phyloP scores from a whole-genome alignment of 2,329 filamentous ascomycete species.

The Venturia effusa region DNA sequence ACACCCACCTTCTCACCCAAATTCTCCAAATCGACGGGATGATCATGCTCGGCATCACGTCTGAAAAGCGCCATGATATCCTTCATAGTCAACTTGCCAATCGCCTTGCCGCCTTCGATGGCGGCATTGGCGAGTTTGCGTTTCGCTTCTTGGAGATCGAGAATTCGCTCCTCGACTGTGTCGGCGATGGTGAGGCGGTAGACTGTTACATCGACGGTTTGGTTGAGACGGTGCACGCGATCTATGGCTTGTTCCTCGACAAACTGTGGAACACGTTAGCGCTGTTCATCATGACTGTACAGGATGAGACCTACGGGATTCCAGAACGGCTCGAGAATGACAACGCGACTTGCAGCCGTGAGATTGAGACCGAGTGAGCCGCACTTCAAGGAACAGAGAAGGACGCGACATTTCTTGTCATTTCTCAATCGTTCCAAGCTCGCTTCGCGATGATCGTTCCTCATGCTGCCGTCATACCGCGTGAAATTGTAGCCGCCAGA shows the following conservation, averaged over 20 bases:
- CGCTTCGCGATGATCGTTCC: slow-evolving; percentile 82
- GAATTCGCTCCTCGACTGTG: slow-evolving; percentile 86
- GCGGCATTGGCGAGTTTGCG: slow-evolving; percentile 81
- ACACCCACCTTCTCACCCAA: slow-evolving; percentile 5
- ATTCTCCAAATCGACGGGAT: neutral
- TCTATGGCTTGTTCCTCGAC: slow-evolving; percentile 99
- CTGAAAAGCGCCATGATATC: slow-evolving; percentile 89
- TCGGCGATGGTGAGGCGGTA: slow-evolving; percentile 84
- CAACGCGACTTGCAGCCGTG: slow-evolving; percentile 83
- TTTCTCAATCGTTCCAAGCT: slow-evolving; percentile 67
- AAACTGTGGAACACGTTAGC: slow-evolving; percentile 46
- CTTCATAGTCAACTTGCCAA: slow-evolving; percentile 78
- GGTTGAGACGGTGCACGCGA: slow-evolving; percentile 94
- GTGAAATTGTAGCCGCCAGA: slow-evolving; percentile 66
- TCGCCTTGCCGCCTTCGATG: slow-evolving; percentile 71
- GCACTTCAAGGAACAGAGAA: slow-evolving; percentile 90
- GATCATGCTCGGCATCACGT: slow-evolving; percentile 45
- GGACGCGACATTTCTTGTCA: slow-evolving; percentile 63
- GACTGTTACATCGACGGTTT: slow-evolving; percentile 87
- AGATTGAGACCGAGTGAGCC: slow-evolving; percentile 88
- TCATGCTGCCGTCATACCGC: slow-evolving; percentile 92
- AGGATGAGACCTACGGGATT: slow-evolving; percentile 56
- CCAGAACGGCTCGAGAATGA: slow-evolving; percentile 97
- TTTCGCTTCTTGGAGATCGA: slow-evolving; percentile 92
- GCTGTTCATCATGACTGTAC: neutral